phyloP scores from a whole-genome alignment of 139 green algal genomes.

The Closterium sp. region DNA sequence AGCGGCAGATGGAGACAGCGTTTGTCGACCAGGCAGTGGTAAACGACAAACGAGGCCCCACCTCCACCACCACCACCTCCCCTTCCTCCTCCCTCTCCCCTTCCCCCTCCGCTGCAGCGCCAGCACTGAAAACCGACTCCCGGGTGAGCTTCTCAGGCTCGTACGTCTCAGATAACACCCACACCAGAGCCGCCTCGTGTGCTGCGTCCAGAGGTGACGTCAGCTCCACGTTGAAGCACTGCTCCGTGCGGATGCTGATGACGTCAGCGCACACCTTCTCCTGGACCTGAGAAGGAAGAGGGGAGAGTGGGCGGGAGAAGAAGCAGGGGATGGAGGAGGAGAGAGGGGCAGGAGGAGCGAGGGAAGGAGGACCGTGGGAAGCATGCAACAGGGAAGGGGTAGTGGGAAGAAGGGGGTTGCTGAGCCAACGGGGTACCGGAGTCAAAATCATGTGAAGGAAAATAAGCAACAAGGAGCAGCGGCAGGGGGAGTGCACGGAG shows the following conservation, averaged over 20 bases:
- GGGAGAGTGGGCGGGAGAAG: background rate
- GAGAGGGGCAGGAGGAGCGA: background rate
- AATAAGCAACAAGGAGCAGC: no score
- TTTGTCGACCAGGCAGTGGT: conserved; percentile 94
- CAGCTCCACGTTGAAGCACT: conserved; percentile 91
- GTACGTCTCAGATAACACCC: conserved; percentile 94
- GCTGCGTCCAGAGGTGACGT: conserved; percentile 61
- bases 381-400: no score
- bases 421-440: no score
- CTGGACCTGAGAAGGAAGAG: conserved; percentile 55
- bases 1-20: conserved; percentile 90
- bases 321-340: background rate
- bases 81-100: background rate
- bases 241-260: conserved; percentile 72
- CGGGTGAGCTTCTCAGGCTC: conserved; percentile 85
- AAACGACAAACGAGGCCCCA: conserved; percentile 93
- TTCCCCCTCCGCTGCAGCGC: background rate
- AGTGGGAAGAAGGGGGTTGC: no score
- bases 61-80: conserved; percentile 62
- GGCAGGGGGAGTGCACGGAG: no score
- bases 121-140: background rate
- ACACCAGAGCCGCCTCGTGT: conserved; percentile 77
- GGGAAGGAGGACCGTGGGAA: no score
- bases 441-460: no score
- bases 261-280: conserved; percentile 70